These are phyloP conservation scores for Entomortierella parvispora DNA, from an alignment of 192 early-diverging fungal genomes.

Conservation along the genomic window DNA sequence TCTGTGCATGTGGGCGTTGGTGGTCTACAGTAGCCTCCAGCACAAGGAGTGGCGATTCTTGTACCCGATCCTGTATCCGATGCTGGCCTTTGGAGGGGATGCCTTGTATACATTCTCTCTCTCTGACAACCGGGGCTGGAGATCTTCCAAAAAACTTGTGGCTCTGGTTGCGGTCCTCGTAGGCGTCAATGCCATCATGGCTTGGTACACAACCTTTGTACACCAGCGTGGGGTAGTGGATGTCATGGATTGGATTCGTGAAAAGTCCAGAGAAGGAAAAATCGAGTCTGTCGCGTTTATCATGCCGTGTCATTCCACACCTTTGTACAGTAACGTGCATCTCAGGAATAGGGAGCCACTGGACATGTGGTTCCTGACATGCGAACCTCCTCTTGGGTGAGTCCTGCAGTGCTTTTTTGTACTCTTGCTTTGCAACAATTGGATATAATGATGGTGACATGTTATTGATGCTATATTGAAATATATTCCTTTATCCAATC, in stretches of 20 bases:
- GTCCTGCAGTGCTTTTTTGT: not conserved
- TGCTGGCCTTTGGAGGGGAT: slow-evolving; percentile 56
- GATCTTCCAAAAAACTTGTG: slow-evolving; percentile 8
- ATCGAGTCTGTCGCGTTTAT: slow-evolving; percentile 72
- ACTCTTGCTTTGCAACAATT: not conserved
- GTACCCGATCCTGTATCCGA: slow-evolving; percentile 84
- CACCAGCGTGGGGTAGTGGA: slow-evolving; percentile 97
- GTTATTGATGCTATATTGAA: too few relatives aligned
- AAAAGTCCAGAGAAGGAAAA: slow-evolving; percentile 36
- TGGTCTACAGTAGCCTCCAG: slow-evolving; percentile 77
- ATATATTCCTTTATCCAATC: too few relatives aligned
- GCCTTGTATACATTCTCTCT: slow-evolving; percentile 30
- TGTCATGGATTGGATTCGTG: slow-evolving; percentile 79
- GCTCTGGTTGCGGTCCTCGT: slow-evolving; percentile 56
- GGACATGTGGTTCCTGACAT: slow-evolving; percentile 86
- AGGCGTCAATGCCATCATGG: slow-evolving; percentile 73
- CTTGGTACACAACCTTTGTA: slow-evolving; percentile 75
- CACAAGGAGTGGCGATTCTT: slow-evolving; percentile 98
- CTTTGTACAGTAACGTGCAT: slow-evolving; percentile 90
- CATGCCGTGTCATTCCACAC: slow-evolving; percentile 99
- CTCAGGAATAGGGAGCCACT: slow-evolving; percentile 39
- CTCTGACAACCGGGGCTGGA: slow-evolving; percentile 4
- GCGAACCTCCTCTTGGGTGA: slow-evolving; percentile 87
- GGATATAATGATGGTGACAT: too few relatives aligned
- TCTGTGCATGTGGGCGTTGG: slow-evolving; percentile 60